Conservation (phyloP, 495 filamentous ascomycete genomes). For the Penicillium tannophilum region DNA sequence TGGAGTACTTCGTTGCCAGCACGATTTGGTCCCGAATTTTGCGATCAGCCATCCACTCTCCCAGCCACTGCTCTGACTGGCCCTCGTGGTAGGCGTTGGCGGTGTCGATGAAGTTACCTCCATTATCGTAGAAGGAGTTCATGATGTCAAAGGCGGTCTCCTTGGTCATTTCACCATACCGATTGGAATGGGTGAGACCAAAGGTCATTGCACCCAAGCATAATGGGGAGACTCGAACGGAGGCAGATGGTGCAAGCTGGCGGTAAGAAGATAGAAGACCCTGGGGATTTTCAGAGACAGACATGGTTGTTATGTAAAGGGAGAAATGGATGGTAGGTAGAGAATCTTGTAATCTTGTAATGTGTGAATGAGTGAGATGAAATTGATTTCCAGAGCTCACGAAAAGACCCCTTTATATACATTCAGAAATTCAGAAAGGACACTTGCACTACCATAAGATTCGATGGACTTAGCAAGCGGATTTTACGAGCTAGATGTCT, state of each 20-base stretch:
- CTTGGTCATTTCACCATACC: slow-evolving; percentile 62
- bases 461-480: too few species aligned
- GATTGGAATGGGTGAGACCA: slow-evolving; percentile 45
- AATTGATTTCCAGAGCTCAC: too few species aligned
- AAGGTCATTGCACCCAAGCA: slow-evolving; percentile 67
- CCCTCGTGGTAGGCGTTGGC: slow-evolving; percentile 70
- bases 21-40: slow-evolving; percentile 62
- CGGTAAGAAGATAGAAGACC: slow-evolving; percentile 39
- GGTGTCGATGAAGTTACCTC: slow-evolving; percentile 82
- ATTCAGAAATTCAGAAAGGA: too few species aligned
- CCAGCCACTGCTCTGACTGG: slow-evolving; percentile 71
- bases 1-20: slow-evolving; percentile 72
- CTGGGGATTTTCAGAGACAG: too few species aligned
- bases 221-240: slow-evolving; percentile 59
- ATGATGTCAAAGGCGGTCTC: slow-evolving; percentile 64
- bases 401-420: too few species aligned
- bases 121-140: slow-evolving; percentile 65
- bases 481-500: too few species aligned
- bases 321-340: too few species aligned
- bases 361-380: too few species aligned
- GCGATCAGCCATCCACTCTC: slow-evolving; percentile 70
- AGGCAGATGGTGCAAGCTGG: slow-evolving; percentile 59
- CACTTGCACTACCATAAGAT: too few species aligned
- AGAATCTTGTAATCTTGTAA: too few species aligned
- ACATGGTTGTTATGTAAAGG: too few species aligned